Conservation (phyloP, 768 basidiomycete species). For the Russula sp. region DNA sequence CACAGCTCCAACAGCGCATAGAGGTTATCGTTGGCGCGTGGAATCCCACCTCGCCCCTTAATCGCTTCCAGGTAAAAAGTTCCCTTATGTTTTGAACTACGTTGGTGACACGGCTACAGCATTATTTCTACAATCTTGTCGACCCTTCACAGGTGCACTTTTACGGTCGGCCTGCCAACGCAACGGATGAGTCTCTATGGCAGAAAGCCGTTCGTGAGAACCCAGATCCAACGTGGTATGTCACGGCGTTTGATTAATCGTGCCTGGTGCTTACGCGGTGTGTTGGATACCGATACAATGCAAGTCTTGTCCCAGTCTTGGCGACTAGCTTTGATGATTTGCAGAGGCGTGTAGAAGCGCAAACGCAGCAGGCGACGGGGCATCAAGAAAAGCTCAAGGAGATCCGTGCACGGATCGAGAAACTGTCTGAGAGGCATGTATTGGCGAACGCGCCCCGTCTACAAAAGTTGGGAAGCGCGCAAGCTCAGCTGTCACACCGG, state of each 20-base stretch:
- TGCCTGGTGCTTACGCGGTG: constrained; percentile 2
- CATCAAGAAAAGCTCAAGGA: constrained; percentile 70
- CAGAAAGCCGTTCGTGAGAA: constrained; percentile 74
- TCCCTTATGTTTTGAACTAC: neutral
- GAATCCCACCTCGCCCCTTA: constrained; percentile 59
- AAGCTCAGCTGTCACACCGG: constrained; percentile 65
- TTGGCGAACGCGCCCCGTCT: constrained; percentile 63
- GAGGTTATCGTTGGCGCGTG: constrained; percentile 62
- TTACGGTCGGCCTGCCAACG: constrained; percentile 68
- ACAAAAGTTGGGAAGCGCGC: constrained; percentile 50
- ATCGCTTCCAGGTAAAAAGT: constrained; percentile 65
- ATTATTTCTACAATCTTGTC: constrained; percentile 81
- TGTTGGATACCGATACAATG: neutral
- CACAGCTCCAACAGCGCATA: constrained; percentile 48
- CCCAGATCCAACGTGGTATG: constrained; percentile 72
- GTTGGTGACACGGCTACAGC: constrained; percentile 34
- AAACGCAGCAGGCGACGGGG: constrained; percentile 53
- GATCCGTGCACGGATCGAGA: constrained; percentile 53
- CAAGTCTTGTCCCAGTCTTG: constrained; percentile 69
- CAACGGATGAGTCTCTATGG: constrained; percentile 66
- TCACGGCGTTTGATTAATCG: constrained; percentile 10
- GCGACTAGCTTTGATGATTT: constrained; percentile 80
- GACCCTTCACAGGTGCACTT: constrained; percentile 56
- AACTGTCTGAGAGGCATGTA: constrained; percentile 54
- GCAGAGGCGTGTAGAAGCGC: constrained; percentile 69